Percentiles rank a stretch among this genome's conserved stretches.
Evolutionary conservation across 768 basidiomycete species (phyloP).

Genomic region (Russula foetens): DNA sequence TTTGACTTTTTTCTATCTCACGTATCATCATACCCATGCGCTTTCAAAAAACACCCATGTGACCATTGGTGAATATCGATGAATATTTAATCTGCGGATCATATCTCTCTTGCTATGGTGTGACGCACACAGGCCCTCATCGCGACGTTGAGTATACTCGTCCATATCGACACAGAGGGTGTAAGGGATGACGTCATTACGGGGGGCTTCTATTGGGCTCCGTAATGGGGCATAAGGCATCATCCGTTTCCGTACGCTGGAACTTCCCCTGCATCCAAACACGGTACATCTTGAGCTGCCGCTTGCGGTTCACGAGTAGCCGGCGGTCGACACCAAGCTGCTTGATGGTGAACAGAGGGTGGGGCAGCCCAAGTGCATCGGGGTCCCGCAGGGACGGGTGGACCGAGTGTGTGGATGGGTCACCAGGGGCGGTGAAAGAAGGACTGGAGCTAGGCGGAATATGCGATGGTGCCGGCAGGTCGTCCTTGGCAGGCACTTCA

Average conservation of each 20-base stretch:
- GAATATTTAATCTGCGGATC: neutral
- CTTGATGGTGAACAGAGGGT: constrained; percentile 68
- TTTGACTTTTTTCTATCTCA: neutral
- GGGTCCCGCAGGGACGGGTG: constrained; percentile 26
- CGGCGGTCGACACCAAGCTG: constrained; percentile 87
- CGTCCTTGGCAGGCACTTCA: neutral
- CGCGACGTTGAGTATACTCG: neutral
- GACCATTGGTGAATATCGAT: neutral
- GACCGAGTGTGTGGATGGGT: neutral
- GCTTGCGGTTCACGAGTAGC: constrained; percentile 86
- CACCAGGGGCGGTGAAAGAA: neutral
- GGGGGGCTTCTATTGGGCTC: neutral
- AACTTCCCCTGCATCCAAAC: constrained; percentile 93
- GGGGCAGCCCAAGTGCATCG: constrained; percentile 28
- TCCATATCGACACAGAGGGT: neutral
- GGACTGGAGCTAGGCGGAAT: neutral
- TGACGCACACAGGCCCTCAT: no score
- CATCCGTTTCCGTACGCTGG: constrained; percentile 22
- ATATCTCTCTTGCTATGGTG: no score
- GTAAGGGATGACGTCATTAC: neutral
- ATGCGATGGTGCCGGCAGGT: neutral
- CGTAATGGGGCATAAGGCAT: neutral
- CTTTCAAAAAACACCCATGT: neutral
- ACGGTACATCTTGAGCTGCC: constrained; percentile 94
- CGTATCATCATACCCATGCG: no score